Percentiles rank a stretch among this genome's conserved stretches.
These are phyloP conservation scores for Stachybotrys echinatus DNA, from an alignment of 2,329 filamentous ascomycete genomes.

Conservation along the genomic window DNA sequence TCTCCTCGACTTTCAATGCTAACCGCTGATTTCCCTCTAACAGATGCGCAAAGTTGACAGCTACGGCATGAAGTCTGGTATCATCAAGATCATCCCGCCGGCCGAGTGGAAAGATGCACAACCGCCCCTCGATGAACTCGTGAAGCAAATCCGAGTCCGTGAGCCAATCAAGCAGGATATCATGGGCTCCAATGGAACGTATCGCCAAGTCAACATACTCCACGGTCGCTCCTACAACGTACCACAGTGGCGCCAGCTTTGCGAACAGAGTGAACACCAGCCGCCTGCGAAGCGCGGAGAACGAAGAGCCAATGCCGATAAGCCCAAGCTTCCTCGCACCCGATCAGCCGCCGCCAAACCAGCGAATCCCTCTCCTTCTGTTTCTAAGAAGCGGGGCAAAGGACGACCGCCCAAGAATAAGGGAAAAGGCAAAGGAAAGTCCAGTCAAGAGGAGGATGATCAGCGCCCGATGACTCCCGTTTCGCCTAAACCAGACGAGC, in stretches of 20 bases:
- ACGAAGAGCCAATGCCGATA: constrained; percentile 58
- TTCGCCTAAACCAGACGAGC: constrained; percentile 40
- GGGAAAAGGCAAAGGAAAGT: constrained; percentile 31
- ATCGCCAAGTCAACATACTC: constrained; percentile 94
- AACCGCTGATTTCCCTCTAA: constrained; percentile 14
- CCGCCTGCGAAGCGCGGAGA: constrained; percentile 88
- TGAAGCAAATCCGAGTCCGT: constrained; percentile 89
- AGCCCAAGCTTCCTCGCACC: constrained; percentile 37
- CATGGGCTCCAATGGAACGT: constrained; percentile 89
- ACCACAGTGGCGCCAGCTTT: constrained; percentile 90
- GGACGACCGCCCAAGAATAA: constrained; percentile 31
- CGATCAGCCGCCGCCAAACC: constrained; percentile 28
- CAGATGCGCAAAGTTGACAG: constrained; percentile 78
- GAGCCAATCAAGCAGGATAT: constrained; percentile 99
- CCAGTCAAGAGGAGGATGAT: constrained; percentile 35
- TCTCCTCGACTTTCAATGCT: constrained; percentile 11
- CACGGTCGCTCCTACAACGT: constrained; percentile 95
- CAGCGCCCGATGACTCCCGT: constrained; percentile 55
- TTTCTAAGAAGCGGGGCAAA: constrained; percentile 33
- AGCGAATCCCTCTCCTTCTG: constrained; percentile 17
- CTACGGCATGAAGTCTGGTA: constrained; percentile 96
- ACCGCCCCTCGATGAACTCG: constrained; percentile 72
- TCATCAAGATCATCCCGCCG: constrained; percentile 92
- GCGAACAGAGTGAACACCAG: constrained; percentile 92
- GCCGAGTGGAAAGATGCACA: constrained; percentile 85